Conservation (phyloP, 169 alveolate species). For the Plasmodium relictum region DNA sequence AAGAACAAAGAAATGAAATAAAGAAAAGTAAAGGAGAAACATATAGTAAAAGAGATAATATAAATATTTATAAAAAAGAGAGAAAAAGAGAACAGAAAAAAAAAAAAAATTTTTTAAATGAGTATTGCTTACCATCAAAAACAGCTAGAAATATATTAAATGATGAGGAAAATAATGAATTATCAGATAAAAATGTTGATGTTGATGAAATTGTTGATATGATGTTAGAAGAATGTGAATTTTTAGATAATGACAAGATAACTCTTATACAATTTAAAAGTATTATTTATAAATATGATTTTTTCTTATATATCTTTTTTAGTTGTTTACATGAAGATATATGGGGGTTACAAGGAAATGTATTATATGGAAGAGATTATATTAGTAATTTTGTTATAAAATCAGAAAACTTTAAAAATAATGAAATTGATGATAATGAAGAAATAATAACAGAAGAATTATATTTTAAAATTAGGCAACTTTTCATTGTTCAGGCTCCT, state of each 20-base stretch:
- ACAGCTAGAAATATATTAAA: constrained; percentile 72
- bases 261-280: constrained; percentile 86
- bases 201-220: constrained; percentile 83
- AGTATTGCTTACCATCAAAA: constrained; percentile 66
- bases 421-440: constrained; percentile 36
- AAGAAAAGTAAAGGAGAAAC: constrained; percentile 3
- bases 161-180: constrained; percentile 41
- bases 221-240: constrained; percentile 86
- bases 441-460: constrained; percentile 69
- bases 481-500: constrained; percentile 69
- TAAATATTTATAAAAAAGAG: constrained; percentile 59
- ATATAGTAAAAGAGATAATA: constrained; percentile 29
- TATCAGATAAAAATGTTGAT: constrained; percentile 61
- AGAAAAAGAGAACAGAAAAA: constrained; percentile 51
- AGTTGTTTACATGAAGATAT: constrained; percentile 91
- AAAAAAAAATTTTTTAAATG: constrained; percentile 25
- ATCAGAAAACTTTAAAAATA: constrained; percentile 57
- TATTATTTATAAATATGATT: constrained; percentile 86
- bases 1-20: constrained; percentile 7
- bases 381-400: constrained; percentile 63
- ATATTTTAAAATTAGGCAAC: constrained; percentile 72
- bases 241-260: constrained; percentile 84
- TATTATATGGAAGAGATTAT: constrained; percentile 80
- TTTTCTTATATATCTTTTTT: constrained; percentile 85
- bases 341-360: constrained; percentile 92